Evolutionary conservation across 2,329 filamentous ascomycete species (phyloP).

Genomic region (Rutstroemia sp.): DNA sequence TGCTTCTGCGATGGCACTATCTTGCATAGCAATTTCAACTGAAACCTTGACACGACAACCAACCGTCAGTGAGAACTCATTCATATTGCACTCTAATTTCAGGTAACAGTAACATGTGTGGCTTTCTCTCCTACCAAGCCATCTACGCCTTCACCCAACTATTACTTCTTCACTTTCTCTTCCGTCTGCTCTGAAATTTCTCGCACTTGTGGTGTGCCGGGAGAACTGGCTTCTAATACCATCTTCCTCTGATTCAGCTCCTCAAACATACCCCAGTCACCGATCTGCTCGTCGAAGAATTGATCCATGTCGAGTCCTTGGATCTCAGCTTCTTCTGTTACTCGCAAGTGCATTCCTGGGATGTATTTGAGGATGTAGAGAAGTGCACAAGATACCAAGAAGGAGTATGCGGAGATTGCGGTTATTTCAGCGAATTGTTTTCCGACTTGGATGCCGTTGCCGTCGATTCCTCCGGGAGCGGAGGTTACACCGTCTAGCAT

Average conservation of each 20-base stretch:
- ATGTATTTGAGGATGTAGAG: conserved; percentile 51
- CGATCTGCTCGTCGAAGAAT: conserved; percentile 38
- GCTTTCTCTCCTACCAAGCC: too few relatives aligned
- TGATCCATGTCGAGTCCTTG: conserved; percentile 44
- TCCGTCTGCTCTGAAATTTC: conserved; percentile 4
- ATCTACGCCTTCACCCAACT: too few relatives aligned
- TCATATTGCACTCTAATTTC: too few relatives aligned
- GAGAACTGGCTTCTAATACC: conserved; percentile 12
- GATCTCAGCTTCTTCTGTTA: conserved; percentile 47
- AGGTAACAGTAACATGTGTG: too few relatives aligned
- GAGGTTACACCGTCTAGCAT: conserved; percentile 43
- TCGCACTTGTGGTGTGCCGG: conserved; percentile 13
- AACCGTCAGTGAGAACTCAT: too few relatives aligned
- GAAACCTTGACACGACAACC: too few relatives aligned
- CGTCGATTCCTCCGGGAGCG: conserved; percentile 39
- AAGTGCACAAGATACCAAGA: conserved; percentile 43
- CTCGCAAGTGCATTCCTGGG: conserved; percentile 47
- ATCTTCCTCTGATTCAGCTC: conserved; percentile 17
- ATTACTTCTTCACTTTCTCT: not conserved
- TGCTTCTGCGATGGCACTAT: too few relatives aligned
- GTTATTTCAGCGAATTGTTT: conserved; percentile 50
- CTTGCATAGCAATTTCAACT: too few relatives aligned
- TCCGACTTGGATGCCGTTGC: conserved; percentile 47
- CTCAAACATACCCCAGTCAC: conserved; percentile 30
- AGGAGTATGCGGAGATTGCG: conserved; percentile 48